Conservation (phyloP, 257 asterid genomes). For the Voacanga thouarsii region DNA sequence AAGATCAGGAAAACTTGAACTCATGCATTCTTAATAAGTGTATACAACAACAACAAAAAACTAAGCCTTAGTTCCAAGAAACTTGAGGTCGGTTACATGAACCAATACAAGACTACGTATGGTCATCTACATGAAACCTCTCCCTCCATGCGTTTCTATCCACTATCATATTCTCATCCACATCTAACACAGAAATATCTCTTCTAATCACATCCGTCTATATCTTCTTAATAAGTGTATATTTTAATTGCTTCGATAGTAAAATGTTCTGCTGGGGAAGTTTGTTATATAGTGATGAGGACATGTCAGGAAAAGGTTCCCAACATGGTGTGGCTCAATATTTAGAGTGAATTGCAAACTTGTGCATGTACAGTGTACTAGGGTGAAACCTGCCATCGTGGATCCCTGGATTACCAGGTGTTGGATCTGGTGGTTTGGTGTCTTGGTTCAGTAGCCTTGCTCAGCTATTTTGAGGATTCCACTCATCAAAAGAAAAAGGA, state of each 20-base stretch:
- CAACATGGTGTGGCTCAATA: neutral
- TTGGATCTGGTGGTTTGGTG: neutral
- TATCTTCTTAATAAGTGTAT: too few species aligned
- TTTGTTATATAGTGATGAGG: neutral
- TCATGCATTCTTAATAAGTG: too few species aligned
- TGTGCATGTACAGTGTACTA: neutral
- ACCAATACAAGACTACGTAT: too few species aligned
- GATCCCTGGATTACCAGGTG: neutral
- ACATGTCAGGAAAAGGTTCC: neutral
- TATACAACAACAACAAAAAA: too few species aligned
- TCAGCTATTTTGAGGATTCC: neutral
- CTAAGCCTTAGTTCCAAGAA: too few species aligned
- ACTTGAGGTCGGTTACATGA: too few species aligned
- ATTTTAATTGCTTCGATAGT: neutral
- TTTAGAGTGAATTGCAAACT: neutral
- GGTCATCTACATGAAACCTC: too few species aligned
- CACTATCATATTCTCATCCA: too few species aligned
- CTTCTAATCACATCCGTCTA: too few species aligned
- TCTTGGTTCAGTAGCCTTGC: neutral
- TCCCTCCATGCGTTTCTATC: too few species aligned
- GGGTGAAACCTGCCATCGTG: neutral
- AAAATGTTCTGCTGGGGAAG: neutral
- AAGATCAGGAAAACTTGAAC: neutral
- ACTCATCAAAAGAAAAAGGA: neutral
- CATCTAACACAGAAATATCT: too few species aligned